A percentile compares a stretch with the other conserved stretches of the same genome.
These are phyloP conservation scores for Hirsutella minnesotensis DNA, from an alignment of 2,329 filamentous ascomycete genomes.

Conservation along the genomic window DNA sequence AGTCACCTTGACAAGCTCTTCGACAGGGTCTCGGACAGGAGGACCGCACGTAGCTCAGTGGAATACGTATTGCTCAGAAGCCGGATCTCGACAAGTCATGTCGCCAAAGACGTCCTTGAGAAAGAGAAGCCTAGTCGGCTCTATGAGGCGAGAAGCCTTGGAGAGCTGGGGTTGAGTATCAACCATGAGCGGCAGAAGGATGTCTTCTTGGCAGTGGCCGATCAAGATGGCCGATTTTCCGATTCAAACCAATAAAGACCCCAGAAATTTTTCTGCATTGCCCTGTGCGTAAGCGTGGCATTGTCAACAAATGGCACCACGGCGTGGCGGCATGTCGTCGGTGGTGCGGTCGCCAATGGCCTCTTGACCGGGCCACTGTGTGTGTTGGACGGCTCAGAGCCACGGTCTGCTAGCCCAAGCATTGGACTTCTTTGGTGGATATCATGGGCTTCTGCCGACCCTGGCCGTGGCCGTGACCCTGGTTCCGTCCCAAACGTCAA, in stretches of 20 bases:
- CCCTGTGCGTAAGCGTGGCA: slow-evolving; percentile 20
- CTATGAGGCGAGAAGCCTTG: slow-evolving; percentile 28
- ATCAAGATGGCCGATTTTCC: too few relatives aligned
- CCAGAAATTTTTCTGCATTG: too few relatives aligned
- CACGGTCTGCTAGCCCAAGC: slow-evolving; percentile 19
- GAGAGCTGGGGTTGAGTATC: slow-evolving; percentile 28
- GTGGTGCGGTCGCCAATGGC: slow-evolving; percentile 26
- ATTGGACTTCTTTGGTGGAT: slow-evolving; percentile 22
- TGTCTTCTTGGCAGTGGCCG: slow-evolving; percentile 34
- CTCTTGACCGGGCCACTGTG: slow-evolving; percentile 30
- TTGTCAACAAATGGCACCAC: slow-evolving; percentile 24
- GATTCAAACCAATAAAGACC: too few relatives aligned
- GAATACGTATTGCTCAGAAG: slow-evolving; percentile 35
- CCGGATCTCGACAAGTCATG: slow-evolving; percentile 24
- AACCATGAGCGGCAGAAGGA: slow-evolving; percentile 27
- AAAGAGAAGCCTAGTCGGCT: too few relatives aligned
- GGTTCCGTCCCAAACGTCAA: too few relatives aligned
- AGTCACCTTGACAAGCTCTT: slow-evolving; percentile 21
- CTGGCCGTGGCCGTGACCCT: too few relatives aligned
- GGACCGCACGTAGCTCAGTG: slow-evolving; percentile 36
- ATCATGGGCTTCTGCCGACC: slow-evolving; percentile 15
- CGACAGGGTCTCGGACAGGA: slow-evolving; percentile 20
- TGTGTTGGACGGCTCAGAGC: slow-evolving; percentile 27
- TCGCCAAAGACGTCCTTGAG: slow-evolving; percentile 27
- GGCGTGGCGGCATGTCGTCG: slow-evolving; percentile 28